Base-by-base conservation (phyloP, 352 stramenopile species). In the Phytophthora europaea region DNA sequence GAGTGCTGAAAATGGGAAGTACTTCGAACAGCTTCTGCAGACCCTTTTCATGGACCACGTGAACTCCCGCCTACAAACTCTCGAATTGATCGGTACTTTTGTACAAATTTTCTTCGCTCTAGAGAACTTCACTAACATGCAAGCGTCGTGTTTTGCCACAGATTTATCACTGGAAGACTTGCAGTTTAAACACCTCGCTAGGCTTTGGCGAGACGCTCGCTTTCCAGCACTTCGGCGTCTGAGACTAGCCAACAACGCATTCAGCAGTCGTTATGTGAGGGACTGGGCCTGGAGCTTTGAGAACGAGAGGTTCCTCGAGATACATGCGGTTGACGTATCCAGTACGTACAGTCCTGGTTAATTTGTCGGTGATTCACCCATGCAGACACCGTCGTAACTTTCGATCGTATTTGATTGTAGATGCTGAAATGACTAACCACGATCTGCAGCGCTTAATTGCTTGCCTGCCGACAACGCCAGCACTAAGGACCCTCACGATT, bases 251-350 rank as follows among this genome's bases (percentile, higher is more conserved):
- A 51, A 58, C 0, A 86, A 90, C 47, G 53, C 76, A 8, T 93
- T 91, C 47, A 86, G 76, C 23, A 91, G 84, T 66, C 77, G 84
- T 16, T 92, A 91, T 66, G 76, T 93, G 63, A 74, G 84, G 45
- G 84, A 92, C 45, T 92, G 79, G 84, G 65, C 64, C 20, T 73
- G 48, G 45, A 79, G 75, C n/a, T 93, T 92, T 52, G 58, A 60
- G 3, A 73, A 85, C 40, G 76, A 88, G n/a, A 74, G 74, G 47
- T 87, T 92, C 50, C 10, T 54, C 8, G 28, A 33, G 1, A 71
- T 92, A 23, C 15, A 69, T 15, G 33, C 38, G 6, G 73, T 91
- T 31, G 63, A 93, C 40, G 67, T 92, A n/a, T 78, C 72, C 16
- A 82, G 84, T 90, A 75, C 51, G 64, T 63, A 4, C 6, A 8